Evolutionary conservation across 1,284 basidiomycete genomes (phyloP).

Genomic region (Pseudozyma tsukubaensis): DNA sequence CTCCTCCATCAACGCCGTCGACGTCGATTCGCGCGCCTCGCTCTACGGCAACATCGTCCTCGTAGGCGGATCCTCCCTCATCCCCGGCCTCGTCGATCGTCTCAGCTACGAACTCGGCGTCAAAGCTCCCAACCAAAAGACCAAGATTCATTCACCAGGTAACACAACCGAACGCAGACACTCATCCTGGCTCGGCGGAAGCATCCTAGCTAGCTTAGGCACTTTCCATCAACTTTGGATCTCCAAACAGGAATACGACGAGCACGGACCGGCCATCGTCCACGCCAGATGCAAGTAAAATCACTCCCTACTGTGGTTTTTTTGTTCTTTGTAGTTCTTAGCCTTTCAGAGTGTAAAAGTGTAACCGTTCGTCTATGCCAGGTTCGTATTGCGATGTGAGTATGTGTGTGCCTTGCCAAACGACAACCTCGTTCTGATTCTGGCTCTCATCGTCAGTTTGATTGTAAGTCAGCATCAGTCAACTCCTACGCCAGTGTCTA

Average conservation of each 20-base stretch:
- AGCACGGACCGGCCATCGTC: conserved; percentile 65
- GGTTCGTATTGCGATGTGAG: too few species aligned
- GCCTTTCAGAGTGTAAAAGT: too few species aligned
- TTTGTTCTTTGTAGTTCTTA: too few species aligned
- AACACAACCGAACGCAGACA: conserved; percentile 66
- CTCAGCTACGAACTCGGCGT: conserved; percentile 82
- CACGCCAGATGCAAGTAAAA: conserved; percentile 67
- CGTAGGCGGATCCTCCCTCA: conserved; percentile 88
- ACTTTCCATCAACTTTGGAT: conserved; percentile 69
- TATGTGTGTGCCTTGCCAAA: too few species aligned
- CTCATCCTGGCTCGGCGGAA: conserved; percentile 66
- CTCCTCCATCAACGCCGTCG: conserved; percentile 84
- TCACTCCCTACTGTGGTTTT: too few species aligned
- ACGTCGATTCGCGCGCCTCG: conserved; percentile 89
- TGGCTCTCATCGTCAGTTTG: too few species aligned
- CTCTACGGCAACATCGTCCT: conserved; percentile 93
- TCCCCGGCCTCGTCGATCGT: conserved; percentile 87
- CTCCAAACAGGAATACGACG: conserved; percentile 67
- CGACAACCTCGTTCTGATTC: too few species aligned
- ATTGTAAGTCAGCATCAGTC: too few species aligned
- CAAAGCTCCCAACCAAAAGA: conserved; percentile 76
- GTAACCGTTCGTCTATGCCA: too few species aligned
- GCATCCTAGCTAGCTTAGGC: conserved; percentile 64
- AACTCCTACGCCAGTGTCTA: too few species aligned
- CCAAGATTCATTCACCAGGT: conserved; percentile 67